These are phyloP conservation scores for Gracilariopsis chorda DNA, from an alignment of 23 red algal species.

Conservation along the genomic window DNA sequence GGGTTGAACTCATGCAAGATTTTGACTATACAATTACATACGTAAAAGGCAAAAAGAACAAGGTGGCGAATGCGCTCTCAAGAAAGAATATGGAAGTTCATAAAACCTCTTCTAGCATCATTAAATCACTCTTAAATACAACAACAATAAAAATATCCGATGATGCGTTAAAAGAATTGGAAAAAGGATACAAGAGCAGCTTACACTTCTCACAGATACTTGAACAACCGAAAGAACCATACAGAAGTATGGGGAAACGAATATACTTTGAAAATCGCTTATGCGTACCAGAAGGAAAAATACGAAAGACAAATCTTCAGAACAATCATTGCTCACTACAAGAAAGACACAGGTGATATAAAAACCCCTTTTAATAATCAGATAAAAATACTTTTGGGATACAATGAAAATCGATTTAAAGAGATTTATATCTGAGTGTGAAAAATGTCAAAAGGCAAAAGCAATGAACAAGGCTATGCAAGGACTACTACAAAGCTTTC, in stretches of 20 bases:
- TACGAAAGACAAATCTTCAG: not conserved
- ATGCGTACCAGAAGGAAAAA: constrained; percentile 12
- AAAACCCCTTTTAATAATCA: not conserved
- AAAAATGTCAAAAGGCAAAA: not conserved
- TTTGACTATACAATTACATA: constrained; percentile 28
- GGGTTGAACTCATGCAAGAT: not conserved
- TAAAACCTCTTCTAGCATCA: not conserved
- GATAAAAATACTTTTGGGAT: constrained; percentile 16
- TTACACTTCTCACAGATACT: not conserved
- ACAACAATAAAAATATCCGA: not conserved
- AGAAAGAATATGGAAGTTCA: constrained; percentile 5
- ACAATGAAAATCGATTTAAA: constrained; percentile 15
- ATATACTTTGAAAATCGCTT: constrained; percentile 9
- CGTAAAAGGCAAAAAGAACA: constrained; percentile 22
- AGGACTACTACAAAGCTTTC: not conserved
- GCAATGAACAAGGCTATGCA: not conserved
- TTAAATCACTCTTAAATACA: not conserved
- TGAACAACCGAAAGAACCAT: not conserved
- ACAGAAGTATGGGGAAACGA: not conserved
- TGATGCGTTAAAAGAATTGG: not conserved
- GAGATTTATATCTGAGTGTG: not conserved
- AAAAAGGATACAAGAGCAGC: not conserved
- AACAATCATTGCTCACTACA: not conserved
- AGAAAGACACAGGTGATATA: not conserved
- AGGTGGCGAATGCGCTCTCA: constrained; percentile 29